These are phyloP conservation scores for Solidago caesia DNA, from an alignment of 129 eudicot genomes.

Conservation along the genomic window DNA sequence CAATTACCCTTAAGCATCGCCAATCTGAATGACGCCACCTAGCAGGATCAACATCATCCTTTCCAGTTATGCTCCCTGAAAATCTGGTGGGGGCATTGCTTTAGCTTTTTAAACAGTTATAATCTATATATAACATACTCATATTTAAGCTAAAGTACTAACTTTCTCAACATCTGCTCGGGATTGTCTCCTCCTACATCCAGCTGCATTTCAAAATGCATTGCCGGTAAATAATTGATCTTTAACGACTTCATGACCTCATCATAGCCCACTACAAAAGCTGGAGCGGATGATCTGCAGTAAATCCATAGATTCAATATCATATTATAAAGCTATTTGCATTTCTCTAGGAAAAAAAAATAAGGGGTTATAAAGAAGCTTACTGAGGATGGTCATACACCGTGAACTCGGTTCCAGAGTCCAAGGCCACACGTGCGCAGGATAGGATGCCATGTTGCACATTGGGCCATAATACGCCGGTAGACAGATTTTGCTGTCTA, in stretches of 20 bases:
- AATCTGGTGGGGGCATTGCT: slow-evolving; percentile 7
- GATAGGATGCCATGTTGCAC: slow-evolving; percentile 18
- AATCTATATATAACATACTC: not conserved
- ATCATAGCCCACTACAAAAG: slow-evolving; percentile 10
- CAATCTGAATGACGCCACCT: slow-evolving; percentile 37
- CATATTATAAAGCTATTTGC: not conserved
- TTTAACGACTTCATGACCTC: slow-evolving; percentile 2
- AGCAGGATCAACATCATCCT: slow-evolving; percentile 20
- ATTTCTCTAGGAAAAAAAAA: not conserved
- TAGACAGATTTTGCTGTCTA: not conserved
- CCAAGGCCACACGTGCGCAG: not conserved
- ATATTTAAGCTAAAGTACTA: not conserved
- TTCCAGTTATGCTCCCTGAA: slow-evolving; percentile 22
- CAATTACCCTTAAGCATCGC: slow-evolving; percentile 34
- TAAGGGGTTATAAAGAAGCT: not conserved
- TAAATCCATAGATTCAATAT: slow-evolving; percentile 3
- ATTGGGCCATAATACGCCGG: not conserved
- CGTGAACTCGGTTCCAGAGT: not conserved
- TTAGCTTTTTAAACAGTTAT: slow-evolving; percentile 6
- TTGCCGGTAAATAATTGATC: not conserved
- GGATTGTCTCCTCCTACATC: slow-evolving; percentile 13
- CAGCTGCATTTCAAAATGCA: slow-evolving; percentile 12
- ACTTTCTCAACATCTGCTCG: not conserved
- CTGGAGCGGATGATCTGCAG: slow-evolving; percentile 14
- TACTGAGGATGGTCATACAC: slow-evolving; percentile 17